Percentiles rank a stretch among this genome's conserved stretches.
These are phyloP conservation scores for Lichtheimia ornata DNA, from an alignment of 371 early-diverging fungal species.

Conservation along the genomic window DNA sequence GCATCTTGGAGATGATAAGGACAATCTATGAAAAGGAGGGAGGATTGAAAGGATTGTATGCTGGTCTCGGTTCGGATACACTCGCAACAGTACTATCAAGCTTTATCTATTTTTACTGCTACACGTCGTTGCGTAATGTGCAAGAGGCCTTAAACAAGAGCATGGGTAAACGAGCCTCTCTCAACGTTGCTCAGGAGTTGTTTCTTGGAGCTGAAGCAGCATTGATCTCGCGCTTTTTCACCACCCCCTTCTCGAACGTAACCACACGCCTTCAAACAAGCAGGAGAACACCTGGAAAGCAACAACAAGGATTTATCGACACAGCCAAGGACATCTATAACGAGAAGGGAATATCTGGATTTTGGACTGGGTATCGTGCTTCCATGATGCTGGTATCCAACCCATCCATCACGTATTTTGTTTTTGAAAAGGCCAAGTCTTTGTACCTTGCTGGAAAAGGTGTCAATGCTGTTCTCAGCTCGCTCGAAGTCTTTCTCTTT, in stretches of 20 bases:
- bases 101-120: slow-evolving; percentile 64
- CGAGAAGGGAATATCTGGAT: slow-evolving; percentile 54
- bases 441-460: slow-evolving; percentile 27
- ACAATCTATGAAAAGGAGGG: slow-evolving; percentile 52
- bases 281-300: not conserved
- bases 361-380: slow-evolving; percentile 66
- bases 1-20: slow-evolving; percentile 37
- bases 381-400: slow-evolving; percentile 60
- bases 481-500: slow-evolving; percentile 56
- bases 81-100: slow-evolving; percentile 58
- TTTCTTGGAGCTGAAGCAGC: slow-evolving; percentile 67
- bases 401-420: slow-evolving; percentile 65
- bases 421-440: slow-evolving; percentile 57
- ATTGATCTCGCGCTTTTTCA: slow-evolving; percentile 57
- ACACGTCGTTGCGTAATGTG: slow-evolving; percentile 55
- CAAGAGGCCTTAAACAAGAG: slow-evolving; percentile 52
- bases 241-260: slow-evolving; percentile 59
- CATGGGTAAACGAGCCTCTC: slow-evolving; percentile 38
- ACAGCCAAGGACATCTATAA: slow-evolving; percentile 38
- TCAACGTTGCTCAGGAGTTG: slow-evolving; percentile 57
- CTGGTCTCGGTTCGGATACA: slow-evolving; percentile 59
- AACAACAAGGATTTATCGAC: slow-evolving; percentile 14
- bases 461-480: slow-evolving; percentile 34
- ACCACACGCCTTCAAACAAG: slow-evolving; percentile 59
- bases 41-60: slow-evolving; percentile 52